Base-by-base conservation (phyloP, 768 basidiomycete genomes). In the Udeniomyces megalosporus region DNA sequence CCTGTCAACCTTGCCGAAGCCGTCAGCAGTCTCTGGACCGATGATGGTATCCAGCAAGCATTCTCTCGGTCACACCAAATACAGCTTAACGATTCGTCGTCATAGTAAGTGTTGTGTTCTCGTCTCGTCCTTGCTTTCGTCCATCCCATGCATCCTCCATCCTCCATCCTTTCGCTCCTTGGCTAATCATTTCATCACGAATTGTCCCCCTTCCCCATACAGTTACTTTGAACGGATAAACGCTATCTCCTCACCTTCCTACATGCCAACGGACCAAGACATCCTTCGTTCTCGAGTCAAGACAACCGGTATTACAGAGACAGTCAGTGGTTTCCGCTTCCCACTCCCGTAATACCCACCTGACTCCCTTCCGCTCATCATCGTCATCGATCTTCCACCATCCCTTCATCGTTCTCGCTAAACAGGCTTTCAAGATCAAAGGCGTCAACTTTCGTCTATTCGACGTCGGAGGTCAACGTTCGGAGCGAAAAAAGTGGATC, bases 281-380 rank as follows among this genome's bases (percentile, higher is more conserved):
- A 47, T 59, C 29, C 31, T 53, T 11, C 84, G 82, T 42, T 82
- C 84, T 62, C 80, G 89, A 56, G 86, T 85, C 49, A 83, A 89
- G 61, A 91, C 91, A 22, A 90, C 88, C 15, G 91, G 90, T 20
- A 90, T 91, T 69, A 87, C 85, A 3, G 87, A 89, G 74, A 92
- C 88, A 0, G 20, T 92, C 92, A 74, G 76, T 77, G 47, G 77
- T 91, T 60, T 14, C 47, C 68, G 15, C 57, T 49, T 20, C 64
- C 66, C 59, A 61, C 6, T 26, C 24, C 26, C n/a, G n/a, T n/a
- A n/a, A n/a, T n/a, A n/a, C n/a, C n/a, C n/a, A n/a, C n/a, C n/a
- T n/a, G n/a, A n/a, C n/a, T n/a, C n/a, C n/a, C n/a, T n/a, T n/a
- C n/a, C n/a, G n/a, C n/a, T n/a, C n/a, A n/a, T n/a, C n/a, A n/a